A percentile compares a stretch with the other conserved stretches of the same genome.
Evolutionary conservation across 192 early-diverging fungal species (phyloP).

Genomic region (Gamsiella multidivaricata): DNA sequence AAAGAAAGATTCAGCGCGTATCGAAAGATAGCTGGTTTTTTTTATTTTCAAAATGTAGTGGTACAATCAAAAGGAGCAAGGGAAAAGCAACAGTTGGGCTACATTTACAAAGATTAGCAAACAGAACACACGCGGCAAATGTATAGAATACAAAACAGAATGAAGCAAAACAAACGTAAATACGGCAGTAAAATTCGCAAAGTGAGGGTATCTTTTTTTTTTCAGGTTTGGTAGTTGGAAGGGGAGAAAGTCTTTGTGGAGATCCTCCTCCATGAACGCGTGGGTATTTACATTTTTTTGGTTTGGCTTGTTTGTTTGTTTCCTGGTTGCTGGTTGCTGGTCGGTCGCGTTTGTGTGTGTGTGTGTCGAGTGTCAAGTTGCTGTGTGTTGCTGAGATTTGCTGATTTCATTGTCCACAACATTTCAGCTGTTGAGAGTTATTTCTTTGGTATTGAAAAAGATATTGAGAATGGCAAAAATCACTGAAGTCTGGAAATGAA

Average conservation of each 20-base stretch:
- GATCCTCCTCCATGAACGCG: neutral
- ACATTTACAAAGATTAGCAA: neutral
- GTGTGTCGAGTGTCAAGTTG: neutral
- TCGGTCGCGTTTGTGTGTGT: neutral
- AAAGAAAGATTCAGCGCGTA: too few species aligned
- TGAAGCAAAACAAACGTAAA: neutral
- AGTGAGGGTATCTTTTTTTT: constrained; percentile 6
- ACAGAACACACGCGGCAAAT: neutral
- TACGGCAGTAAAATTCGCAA: neutral
- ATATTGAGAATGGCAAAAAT: neutral
- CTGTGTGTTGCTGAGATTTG: neutral
- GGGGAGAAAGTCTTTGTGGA: neutral
- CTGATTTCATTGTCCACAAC: neutral
- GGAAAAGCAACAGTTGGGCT: neutral
- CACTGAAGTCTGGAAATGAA: neutral
- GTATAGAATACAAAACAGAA: neutral
- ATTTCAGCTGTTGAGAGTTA: neutral
- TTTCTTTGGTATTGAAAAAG: neutral
- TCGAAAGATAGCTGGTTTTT: too few species aligned
- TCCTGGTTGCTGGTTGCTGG: neutral
- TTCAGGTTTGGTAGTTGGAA: neutral
- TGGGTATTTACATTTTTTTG: neutral
- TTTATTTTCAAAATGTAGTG: too few species aligned
- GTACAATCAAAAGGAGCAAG: neutral
- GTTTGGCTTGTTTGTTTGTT: neutral